Base-by-base conservation (phyloP, 2,329 filamentous ascomycete genomes). In the Botryosphaeria dothidea region DNA sequence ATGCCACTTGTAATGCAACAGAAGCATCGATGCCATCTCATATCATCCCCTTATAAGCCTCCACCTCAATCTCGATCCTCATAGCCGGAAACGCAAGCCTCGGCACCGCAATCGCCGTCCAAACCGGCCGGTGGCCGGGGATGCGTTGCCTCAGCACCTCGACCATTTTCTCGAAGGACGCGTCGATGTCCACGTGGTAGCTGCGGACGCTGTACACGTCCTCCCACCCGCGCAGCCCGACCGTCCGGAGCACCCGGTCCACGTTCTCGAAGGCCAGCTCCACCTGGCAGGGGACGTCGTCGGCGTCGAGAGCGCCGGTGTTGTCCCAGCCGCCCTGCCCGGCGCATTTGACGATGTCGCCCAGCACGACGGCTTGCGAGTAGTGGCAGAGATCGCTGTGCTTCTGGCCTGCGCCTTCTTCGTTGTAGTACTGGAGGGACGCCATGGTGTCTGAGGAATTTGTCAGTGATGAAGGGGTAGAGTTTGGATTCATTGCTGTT, bases 51-150 rank as follows among this genome's bases (percentile, higher is more conserved):
- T n/a, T 9, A 34, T 43, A 58, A 7, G 54, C 54, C 36, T 58
- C 54, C 1, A 86, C 85, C 72, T 88, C 86, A 71, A 88, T 84
- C 74, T 88, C 86, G 3, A 88, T 79, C 25, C 77, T 71, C 86
- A 88, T 88, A 34, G 78, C 79, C 29, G 80, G 78, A 64, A 78
- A 72, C 0, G 76, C 85, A 6, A 88, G 71, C 36, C 75, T 69
- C 1, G 75, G 68, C 1, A 88, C 85, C 0, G 82, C 85, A 15
- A 88, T 74, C 65, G 74, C 78, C 0, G 85, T 88, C 83, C 83
- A 85, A 1, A 85, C 75, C 0, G 85, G 85, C 66, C 80, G 70
- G 68, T 87, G 84, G 36, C 82, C 70, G 0, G 84, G 84, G 75
- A 84, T 81, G 73, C 80, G 85, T 67, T 81, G 81, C 65, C 74